phyloP scores from a whole-genome alignment of 2,329 filamentous ascomycete species.

The Dactylellina leptospora region DNA sequence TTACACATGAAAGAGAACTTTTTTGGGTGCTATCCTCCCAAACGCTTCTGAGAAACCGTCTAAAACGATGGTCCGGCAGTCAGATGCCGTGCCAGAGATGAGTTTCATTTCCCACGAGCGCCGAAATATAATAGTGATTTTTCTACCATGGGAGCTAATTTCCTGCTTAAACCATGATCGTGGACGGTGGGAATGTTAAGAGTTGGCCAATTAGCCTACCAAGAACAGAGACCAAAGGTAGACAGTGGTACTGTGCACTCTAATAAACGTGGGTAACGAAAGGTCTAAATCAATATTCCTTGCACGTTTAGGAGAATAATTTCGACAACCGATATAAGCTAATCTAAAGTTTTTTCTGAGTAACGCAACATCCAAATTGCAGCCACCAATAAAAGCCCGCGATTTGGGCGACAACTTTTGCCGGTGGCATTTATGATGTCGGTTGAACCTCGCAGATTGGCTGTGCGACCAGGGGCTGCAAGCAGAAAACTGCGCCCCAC shows the following conservation, averaged over 20 bases:
- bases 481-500: conserved; percentile 43
- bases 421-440: conserved; percentile 46
- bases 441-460: conserved; percentile 35
- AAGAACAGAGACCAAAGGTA: conserved; percentile 10
- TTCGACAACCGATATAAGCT: conserved; percentile 47
- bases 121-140: conserved; percentile 49
- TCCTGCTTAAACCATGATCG: conserved; percentile 53
- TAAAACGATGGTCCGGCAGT: conserved; percentile 44
- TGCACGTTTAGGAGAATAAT: conserved; percentile 52
- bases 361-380: conserved; percentile 24
- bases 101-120: conserved; percentile 53
- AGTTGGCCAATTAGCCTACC: conserved; percentile 49
- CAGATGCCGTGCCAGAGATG: conserved; percentile 49
- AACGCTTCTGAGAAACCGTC: conserved; percentile 16
- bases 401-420: conserved; percentile 51
- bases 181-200: conserved; percentile 37
- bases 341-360: conserved; percentile 52
- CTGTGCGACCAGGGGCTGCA: conserved; percentile 49
- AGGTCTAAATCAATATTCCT: conserved; percentile 32
- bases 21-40: neutral
- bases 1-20: conserved; percentile 36
- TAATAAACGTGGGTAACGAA: conserved; percentile 51
- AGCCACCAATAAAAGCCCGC: conserved; percentile 51
- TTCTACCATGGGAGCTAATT: conserved; percentile 45
- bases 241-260: conserved; percentile 26